phyloP scores from a whole-genome alignment of 176 grass and related monocot species.

The Rhipidocladum racemiflorum region DNA sequence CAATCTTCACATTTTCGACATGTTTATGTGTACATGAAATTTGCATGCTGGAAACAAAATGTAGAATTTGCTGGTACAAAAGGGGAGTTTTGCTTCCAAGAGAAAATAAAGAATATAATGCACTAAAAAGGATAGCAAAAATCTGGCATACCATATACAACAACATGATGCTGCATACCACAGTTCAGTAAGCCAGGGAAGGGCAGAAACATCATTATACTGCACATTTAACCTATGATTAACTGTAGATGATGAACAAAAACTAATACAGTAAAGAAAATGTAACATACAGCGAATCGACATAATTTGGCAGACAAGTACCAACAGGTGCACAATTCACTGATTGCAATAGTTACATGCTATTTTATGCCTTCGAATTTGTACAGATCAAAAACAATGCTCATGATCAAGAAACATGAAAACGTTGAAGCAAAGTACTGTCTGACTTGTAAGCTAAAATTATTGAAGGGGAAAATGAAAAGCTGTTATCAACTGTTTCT shows the following conservation, averaged over 20 bases:
- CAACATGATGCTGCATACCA: not conserved
- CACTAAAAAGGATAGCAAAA: not conserved
- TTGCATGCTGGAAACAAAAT: not conserved
- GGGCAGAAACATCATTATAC: not conserved
- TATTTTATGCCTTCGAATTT: not conserved
- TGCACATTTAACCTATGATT: not conserved
- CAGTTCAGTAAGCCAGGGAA: not conserved
- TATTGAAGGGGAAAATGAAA: not conserved
- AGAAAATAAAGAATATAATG: not conserved
- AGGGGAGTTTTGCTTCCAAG: not conserved
- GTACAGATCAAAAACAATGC: not conserved
- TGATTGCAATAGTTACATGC: not conserved
- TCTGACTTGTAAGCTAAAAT: not conserved
- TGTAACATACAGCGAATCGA: not conserved
- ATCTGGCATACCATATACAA: conserved; percentile 12
- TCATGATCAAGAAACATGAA: not conserved
- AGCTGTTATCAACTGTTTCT: not conserved
- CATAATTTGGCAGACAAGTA: not conserved
- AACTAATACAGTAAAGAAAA: not conserved
- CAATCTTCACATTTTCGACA: not conserved
- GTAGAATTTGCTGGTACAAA: not conserved
- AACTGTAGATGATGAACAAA: not conserved
- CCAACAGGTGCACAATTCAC: not conserved
- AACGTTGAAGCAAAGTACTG: not conserved
- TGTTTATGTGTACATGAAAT: not conserved